Percentiles rank a stretch among this genome's conserved stretches.
phyloP scores from a whole-genome alignment of 208 protist genomes.

The Kentomonas sorsogonicus region DNA sequence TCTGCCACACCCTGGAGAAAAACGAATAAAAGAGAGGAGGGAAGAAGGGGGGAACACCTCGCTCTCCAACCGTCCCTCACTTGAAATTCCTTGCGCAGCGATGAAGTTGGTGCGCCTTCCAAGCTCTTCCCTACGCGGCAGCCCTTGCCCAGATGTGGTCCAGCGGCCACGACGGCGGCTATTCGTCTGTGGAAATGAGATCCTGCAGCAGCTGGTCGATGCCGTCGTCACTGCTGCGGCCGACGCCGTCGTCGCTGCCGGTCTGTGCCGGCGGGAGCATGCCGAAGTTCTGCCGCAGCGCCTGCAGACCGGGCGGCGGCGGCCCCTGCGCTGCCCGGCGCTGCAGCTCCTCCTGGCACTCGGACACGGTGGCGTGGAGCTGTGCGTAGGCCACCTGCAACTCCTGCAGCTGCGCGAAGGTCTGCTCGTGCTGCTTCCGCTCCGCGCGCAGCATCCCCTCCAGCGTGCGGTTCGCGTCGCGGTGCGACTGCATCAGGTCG shows the following conservation, averaged over 20 bases:
- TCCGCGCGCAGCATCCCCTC: constrained; percentile 58
- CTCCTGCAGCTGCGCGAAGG: constrained; percentile 35
- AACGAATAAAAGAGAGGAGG: constrained; percentile 4
- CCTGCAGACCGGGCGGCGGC: constrained; percentile 15
- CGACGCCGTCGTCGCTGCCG: constrained; percentile 15
- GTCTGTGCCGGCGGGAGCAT: constrained; percentile 10
- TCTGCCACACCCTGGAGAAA: not conserved
- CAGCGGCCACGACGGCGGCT: too few species aligned
- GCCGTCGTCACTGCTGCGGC: constrained; percentile 18
- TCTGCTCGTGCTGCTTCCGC: constrained; percentile 36
- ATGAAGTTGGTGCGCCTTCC: too few species aligned
- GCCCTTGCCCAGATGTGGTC: too few species aligned
- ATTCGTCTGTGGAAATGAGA: too few species aligned
- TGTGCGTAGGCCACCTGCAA: constrained; percentile 19
- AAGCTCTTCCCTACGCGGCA: too few species aligned
- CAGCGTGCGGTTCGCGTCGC: constrained; percentile 67
- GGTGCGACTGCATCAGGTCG: constrained; percentile 52
- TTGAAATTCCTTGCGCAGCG: too few species aligned
- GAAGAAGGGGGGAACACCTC: not conserved
- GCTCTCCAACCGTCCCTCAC: too few species aligned
- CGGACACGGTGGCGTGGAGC: constrained; percentile 13
- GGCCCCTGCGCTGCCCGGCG: constrained; percentile 24
- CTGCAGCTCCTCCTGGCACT: constrained; percentile 18
- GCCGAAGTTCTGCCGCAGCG: constrained; percentile 16
- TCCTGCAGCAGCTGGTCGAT: constrained; percentile 24